These are phyloP conservation scores for Diaporthe sp. DNA, from an alignment of 2,329 filamentous ascomycete species.

Conservation along the genomic window DNA sequence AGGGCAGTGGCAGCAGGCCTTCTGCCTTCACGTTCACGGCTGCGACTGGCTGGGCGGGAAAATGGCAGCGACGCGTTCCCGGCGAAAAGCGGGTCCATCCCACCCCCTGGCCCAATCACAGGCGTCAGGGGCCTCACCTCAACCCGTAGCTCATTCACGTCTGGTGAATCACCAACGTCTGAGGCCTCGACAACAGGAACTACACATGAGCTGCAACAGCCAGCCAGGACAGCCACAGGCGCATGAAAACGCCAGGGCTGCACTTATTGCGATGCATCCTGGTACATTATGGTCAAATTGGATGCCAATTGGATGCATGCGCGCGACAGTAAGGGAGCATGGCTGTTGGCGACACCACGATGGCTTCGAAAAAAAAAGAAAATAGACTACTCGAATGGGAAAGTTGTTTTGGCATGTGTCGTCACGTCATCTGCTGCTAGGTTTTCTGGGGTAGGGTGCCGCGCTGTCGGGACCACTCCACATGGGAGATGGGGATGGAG, in stretches of 20 bases:
- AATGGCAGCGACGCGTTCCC: conserved; percentile 32
- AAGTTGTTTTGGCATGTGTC: conserved; percentile 39
- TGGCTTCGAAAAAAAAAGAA: conserved; percentile 28
- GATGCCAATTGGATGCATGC: conserved; percentile 9
- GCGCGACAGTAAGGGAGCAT: not conserved
- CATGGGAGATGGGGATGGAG: conserved; percentile 36
- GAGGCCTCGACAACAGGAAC: conserved; percentile 6
- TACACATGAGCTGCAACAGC: conserved; percentile 14
- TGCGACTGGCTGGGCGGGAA: conserved; percentile 29
- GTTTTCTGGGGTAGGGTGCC: conserved; percentile 40
- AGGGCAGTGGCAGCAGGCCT: conserved; percentile 13
- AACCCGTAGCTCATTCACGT: conserved; percentile 19
- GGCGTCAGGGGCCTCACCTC: not conserved
- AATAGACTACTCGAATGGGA: conserved; percentile 40
- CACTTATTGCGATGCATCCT: not conserved
- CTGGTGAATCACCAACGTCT: conserved; percentile 16
- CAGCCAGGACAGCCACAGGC: not conserved
- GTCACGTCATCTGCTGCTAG: conserved; percentile 37
- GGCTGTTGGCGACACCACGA: conserved; percentile 2
- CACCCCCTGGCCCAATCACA: conserved; percentile 9
- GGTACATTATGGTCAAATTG: not conserved
- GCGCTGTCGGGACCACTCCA: conserved; percentile 41
- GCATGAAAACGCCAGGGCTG: too few relatives aligned
- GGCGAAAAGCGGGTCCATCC: conserved; percentile 3
- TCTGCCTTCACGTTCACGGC: conserved; percentile 18